Evolutionary conservation across 1,284 basidiomycete genomes (phyloP), one percentile per base, ranked within the genome.

Genomic region (Ustilago sp.): DNA sequence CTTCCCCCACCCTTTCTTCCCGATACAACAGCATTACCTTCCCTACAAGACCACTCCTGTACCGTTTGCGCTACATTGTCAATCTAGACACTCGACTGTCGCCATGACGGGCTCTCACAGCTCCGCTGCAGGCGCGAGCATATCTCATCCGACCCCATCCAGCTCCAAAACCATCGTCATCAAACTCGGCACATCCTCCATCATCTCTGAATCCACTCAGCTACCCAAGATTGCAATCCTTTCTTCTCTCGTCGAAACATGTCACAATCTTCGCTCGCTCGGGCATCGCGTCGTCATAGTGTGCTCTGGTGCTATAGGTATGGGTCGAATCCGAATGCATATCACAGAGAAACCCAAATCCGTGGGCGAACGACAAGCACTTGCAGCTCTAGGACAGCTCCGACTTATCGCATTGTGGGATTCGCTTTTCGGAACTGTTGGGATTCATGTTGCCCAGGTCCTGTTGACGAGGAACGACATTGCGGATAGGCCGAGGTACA

Each of bases 371-470:
- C 95, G 96, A 86, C 95, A 98, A 89, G 96, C 96, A 8, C 88
- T 99, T 47, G 96, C 96, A 35, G 96, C 96, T 0, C 94, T 99
- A 58, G 96, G 97, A 1, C 97, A 99, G 88, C 93, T 96, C 8
- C 89, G 95, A 65, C 89, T 99, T 31, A 98, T 99, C 72, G 95
- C 94, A 1, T 88, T 99, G 1, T 99, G 94, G 93, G 97, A 99
- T 85, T 95, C 95, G 83, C 88, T 99, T 50, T 99, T 99, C 81
- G 90, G 93, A 2, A 93, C 95, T 79, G 88, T 98, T 19, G 94
- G 93, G 59, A 95, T 97, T 86, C 94, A 94, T 4, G 97, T 97
- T 53, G 97, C 95, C 0, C 96, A 99, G 87, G 92, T 99, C 50
- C 88, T 99, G 63, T 88, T 99, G 47, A 99, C 97, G 1, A 89